Conservation (phyloP, 768 basidiomycete species). For the Trametes gibbosa region DNA sequence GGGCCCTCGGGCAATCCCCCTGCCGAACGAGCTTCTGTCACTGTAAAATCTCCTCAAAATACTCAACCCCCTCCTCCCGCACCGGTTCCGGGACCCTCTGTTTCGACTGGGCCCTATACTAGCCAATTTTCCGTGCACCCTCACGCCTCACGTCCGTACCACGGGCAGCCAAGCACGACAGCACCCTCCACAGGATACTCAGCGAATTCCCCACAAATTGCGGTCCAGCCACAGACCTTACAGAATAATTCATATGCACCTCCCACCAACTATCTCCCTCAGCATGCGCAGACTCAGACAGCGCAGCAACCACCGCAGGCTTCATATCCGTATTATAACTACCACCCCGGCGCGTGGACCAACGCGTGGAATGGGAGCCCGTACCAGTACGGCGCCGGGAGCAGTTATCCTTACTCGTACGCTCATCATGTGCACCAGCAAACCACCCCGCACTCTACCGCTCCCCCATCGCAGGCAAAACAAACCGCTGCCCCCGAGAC, state of each 20-base stretch:
- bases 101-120: conserved; percentile 8
- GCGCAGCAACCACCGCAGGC: background rate
- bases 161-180: background rate
- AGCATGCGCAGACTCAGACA: background rate
- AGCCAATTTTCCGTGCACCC: conserved; percentile 11
- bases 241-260: background rate
- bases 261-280: conserved; percentile 4
- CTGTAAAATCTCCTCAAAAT: background rate
- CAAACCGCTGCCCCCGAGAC: background rate
- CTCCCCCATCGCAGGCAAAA: background rate
- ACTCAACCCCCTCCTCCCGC: conserved; percentile 3
- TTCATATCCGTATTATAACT: conserved; percentile 23
- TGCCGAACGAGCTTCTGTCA: background rate
- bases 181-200: background rate
- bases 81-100: conserved; percentile 2
- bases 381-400: conserved; percentile 17
- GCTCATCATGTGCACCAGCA: background rate
- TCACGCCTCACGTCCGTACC: conserved; percentile 5
- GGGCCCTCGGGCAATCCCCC: conserved; percentile 33
- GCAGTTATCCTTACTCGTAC: conserved; percentile 15
- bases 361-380: conserved; percentile 14
- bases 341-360: conserved; percentile 24
- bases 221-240: background rate
- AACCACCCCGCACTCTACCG: background rate
- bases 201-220: background rate